A percentile compares a stretch with the other conserved stretches of the same genome.
Conservation (phyloP, 495 filamentous ascomycete species). For the Penicillium parvum region DNA sequence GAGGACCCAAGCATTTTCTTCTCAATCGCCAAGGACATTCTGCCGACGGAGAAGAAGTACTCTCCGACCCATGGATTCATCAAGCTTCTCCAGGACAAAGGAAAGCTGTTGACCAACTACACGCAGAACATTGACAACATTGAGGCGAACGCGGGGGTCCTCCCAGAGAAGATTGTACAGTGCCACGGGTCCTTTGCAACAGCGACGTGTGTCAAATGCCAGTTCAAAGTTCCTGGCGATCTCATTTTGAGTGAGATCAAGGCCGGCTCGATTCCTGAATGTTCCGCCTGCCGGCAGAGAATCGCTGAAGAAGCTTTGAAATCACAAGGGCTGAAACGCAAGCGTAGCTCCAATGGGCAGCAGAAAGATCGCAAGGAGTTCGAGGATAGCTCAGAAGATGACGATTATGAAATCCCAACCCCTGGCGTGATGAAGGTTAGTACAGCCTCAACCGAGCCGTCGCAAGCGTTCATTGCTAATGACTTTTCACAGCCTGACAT, state of each 20-base stretch:
- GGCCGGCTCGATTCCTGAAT: constrained; percentile 63
- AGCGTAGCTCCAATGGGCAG: constrained; percentile 60
- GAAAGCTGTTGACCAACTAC: constrained; percentile 91
- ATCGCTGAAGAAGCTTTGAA: constrained; percentile 37
- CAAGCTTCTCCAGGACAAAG: constrained; percentile 83
- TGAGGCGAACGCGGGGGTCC: constrained; percentile 81
- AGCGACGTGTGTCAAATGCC: constrained; percentile 83
- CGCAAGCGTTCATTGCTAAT: neutral
- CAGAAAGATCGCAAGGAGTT: constrained; percentile 49
- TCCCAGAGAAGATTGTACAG: constrained; percentile 80
- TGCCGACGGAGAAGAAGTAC: constrained; percentile 67
- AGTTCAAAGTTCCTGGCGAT: constrained; percentile 67
- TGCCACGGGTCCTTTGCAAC: constrained; percentile 95
- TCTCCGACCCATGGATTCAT: constrained; percentile 96
- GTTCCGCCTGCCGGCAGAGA: constrained; percentile 34
- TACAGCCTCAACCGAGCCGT: neutral
- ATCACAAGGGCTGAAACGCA: constrained; percentile 64
- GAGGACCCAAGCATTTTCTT: constrained; percentile 91
- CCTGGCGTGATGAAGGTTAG: constrained; percentile 86
- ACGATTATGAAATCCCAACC: constrained; percentile 63
- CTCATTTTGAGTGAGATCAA: constrained; percentile 75
- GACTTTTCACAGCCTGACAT: constrained; percentile 66
- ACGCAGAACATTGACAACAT: constrained; percentile 99
- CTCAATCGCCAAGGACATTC: constrained; percentile 82
- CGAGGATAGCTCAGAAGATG: constrained; percentile 66